Percentiles rank a stretch among this genome's conserved stretches.
Evolutionary conservation across 441 rosid species (phyloP).

Genomic region (Eruca vesicaria): DNA sequence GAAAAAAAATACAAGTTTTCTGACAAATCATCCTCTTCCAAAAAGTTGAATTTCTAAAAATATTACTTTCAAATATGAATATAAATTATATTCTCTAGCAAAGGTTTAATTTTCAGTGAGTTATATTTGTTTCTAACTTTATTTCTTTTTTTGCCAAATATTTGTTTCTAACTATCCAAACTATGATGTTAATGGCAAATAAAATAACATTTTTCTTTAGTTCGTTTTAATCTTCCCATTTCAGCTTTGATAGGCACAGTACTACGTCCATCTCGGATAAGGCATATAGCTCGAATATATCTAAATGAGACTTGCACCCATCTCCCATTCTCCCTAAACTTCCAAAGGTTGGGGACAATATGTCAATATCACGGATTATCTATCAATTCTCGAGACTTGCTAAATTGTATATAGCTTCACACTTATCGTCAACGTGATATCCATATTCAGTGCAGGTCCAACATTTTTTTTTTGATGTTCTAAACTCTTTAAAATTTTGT

Average conservation of each 20-base stretch:
- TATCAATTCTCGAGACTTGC: neutral
- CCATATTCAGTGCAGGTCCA: too few species aligned
- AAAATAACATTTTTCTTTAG: neutral
- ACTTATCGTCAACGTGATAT: slow-evolving; percentile 1
- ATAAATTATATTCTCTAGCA: neutral
- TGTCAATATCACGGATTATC: neutral
- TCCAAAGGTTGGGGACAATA: neutral
- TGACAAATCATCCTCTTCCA: neutral
- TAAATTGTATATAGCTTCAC: too few species aligned
- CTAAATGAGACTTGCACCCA: neutral
- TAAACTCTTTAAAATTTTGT: too few species aligned
- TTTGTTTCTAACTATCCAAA: neutral
- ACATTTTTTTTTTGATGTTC: too few species aligned
- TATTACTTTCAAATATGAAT: neutral
- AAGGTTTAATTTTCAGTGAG: neutral
- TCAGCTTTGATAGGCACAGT: neutral
- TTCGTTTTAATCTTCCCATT: neutral
- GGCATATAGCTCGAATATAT: neutral
- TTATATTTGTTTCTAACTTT: too few species aligned
- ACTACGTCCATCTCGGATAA: neutral
- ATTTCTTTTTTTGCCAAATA: too few species aligned
- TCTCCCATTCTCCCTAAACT: neutral
- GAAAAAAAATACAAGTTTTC: neutral
- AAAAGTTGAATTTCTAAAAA: neutral
- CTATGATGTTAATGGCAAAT: neutral